These are phyloP conservation scores for Nemophila menziesii DNA, from an alignment of 257 asterid species.

Conservation along the genomic window DNA sequence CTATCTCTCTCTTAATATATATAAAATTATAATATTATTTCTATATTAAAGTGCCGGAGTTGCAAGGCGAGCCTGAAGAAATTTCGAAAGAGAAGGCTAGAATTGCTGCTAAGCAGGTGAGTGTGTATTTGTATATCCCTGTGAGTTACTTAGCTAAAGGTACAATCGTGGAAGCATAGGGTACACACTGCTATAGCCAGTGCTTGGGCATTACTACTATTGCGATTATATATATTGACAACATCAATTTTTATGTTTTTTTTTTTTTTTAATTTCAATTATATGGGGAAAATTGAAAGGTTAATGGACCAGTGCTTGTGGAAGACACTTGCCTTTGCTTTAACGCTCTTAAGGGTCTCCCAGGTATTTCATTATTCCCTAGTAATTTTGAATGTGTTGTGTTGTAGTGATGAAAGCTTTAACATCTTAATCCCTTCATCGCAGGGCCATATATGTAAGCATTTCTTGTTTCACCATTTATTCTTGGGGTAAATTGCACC, in stretches of 20 bases:
- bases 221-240: neutral
- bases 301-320: slow-evolving; percentile 93
- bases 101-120: slow-evolving; percentile 79
- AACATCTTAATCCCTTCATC: slow-evolving; percentile 6
- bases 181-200: neutral
- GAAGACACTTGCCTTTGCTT: slow-evolving; percentile 98
- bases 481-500: too few species aligned
- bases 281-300: slow-evolving; percentile 32
- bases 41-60: slow-evolving; percentile 54
- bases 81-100: slow-evolving; percentile 88
- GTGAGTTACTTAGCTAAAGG: neutral
- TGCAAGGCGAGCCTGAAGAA: slow-evolving; percentile 97
- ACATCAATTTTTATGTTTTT: neutral
- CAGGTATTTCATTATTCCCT: slow-evolving; percentile 34
- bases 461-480: slow-evolving; percentile 7
- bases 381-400: neutral
- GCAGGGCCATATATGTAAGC: slow-evolving; percentile 99
- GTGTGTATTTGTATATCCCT: neutral
- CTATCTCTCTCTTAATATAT: neutral
- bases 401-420: slow-evolving; percentile 5
- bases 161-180: neutral
- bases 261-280: slow-evolving; percentile 6
- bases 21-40: neutral
- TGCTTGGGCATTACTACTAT: neutral
- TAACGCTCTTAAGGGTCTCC: slow-evolving; percentile 88